These are phyloP conservation scores for Tricholoma terreum DNA, from an alignment of 768 basidiomycete genomes.

Conservation along the genomic window DNA sequence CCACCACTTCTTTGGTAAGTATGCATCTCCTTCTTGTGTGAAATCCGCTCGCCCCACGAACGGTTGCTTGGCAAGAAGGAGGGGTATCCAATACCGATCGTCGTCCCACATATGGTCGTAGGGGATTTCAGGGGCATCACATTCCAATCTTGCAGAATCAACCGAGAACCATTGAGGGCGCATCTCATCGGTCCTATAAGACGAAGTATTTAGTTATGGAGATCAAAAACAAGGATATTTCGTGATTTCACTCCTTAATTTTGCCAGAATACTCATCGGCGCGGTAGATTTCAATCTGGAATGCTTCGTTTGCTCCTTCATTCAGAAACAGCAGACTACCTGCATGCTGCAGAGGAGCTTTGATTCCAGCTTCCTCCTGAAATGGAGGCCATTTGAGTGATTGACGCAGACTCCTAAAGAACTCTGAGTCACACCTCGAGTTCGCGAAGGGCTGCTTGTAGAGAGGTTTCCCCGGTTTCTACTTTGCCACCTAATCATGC, in stretches of 20 bases:
- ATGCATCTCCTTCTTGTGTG: constrained; percentile 28
- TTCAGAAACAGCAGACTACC: constrained; percentile 66
- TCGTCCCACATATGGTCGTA: constrained; percentile 60
- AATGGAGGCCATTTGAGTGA: neutral
- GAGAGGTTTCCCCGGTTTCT: constrained; percentile 65
- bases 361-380: constrained; percentile 84
- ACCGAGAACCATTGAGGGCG: constrained; percentile 74
- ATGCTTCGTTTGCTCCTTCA: constrained; percentile 53
- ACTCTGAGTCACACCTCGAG: constrained; percentile 45
- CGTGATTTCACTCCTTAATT: constrained; percentile 60
- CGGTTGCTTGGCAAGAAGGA: constrained; percentile 41
- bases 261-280: constrained; percentile 59
- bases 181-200: constrained; percentile 83
- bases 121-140: constrained; percentile 43
- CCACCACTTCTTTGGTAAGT: constrained; percentile 42
- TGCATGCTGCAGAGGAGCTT: constrained; percentile 56
- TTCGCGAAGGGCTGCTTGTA: constrained; percentile 75
- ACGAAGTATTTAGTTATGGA: neutral
- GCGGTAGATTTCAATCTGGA: constrained; percentile 71
- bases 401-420: neutral
- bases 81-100: constrained; percentile 68
- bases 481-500: constrained; percentile 63
- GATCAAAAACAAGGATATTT: constrained; percentile 1
- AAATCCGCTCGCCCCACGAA: constrained; percentile 50
- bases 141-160: constrained; percentile 6